Percentiles rank a stretch among this genome's conserved stretches.
These are phyloP conservation scores for Pseudopyrenochaeta lycopersici DNA, from an alignment of 2,329 filamentous ascomycete genomes.

Conservation along the genomic window DNA sequence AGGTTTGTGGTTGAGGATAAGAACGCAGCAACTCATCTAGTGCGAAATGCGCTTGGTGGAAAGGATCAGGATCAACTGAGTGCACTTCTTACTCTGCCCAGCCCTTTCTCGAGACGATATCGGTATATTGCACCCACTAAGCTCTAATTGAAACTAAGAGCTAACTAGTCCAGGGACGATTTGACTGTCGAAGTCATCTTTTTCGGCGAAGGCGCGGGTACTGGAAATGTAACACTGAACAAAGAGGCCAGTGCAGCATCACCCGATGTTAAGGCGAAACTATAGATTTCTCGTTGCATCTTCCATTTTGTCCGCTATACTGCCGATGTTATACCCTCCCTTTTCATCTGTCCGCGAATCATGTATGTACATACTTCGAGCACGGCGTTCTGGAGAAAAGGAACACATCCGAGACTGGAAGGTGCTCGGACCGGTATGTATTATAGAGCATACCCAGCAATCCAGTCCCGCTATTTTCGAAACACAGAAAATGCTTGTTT, in stretches of 20 bases:
- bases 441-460: not conserved
- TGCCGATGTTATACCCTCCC: not conserved
- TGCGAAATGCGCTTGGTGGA: slow-evolving; percentile 92
- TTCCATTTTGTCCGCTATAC: not conserved
- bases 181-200: slow-evolving; percentile 98
- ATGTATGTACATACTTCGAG: slow-evolving; percentile 2
- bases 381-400: slow-evolving; percentile 13
- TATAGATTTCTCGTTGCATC: slow-evolving; percentile 39
- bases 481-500: not conserved
- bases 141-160: not conserved
- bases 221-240: slow-evolving; percentile 83
- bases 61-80: slow-evolving; percentile 94
- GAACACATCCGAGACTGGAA: not conserved
- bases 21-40: slow-evolving; percentile 94
- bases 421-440: slow-evolving; percentile 2
- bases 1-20: slow-evolving; percentile 95
- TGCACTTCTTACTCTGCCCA: slow-evolving; percentile 87
- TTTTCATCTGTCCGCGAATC: not conserved
- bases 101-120: slow-evolving; percentile 90
- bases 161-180: slow-evolving; percentile 73
- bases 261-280: slow-evolving; percentile 58
- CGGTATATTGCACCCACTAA: slow-evolving; percentile 65
- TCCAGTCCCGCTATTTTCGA: not conserved
- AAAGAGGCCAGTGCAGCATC: slow-evolving; percentile 79
- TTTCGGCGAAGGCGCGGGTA: slow-evolving; percentile 83